Conservation (phyloP, 1,139 yeast species). For the Blastobotrys indianensis region DNA sequence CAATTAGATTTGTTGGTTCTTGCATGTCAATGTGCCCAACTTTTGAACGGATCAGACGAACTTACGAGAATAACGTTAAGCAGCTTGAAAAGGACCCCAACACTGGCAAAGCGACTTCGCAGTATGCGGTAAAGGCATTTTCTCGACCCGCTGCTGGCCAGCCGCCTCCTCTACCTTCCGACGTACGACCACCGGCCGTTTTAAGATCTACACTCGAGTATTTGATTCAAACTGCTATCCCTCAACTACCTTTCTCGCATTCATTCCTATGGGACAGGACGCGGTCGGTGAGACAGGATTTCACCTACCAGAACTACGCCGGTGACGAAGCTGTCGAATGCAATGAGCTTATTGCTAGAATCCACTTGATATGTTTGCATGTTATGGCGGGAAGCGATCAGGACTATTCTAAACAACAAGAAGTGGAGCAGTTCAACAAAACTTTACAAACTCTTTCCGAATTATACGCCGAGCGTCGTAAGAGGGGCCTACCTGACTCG, state of each 20-base stretch:
- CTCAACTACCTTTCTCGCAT: slow-evolving; percentile 74
- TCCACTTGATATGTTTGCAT: slow-evolving; percentile 78
- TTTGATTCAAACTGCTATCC: slow-evolving; percentile 57
- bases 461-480: slow-evolving; percentile 74
- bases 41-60: slow-evolving; percentile 84
- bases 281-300: slow-evolving; percentile 95
- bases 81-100: slow-evolving; percentile 59
- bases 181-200: slow-evolving; percentile 87
- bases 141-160: slow-evolving; percentile 98
- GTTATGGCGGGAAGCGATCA: slow-evolving; percentile 69
- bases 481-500: slow-evolving; percentile 53
- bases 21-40: slow-evolving; percentile 94
- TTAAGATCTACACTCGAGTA: slow-evolving; percentile 61
- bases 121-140: slow-evolving; percentile 81
- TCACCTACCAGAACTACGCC: slow-evolving; percentile 87
- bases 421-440: slow-evolving; percentile 87
- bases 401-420: slow-evolving; percentile 92
- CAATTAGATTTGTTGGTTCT: slow-evolving; percentile 80
- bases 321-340: slow-evolving; percentile 95
- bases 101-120: slow-evolving; percentile 57
- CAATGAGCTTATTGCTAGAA: slow-evolving; percentile 84
- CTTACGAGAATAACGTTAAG: slow-evolving; percentile 82
- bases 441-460: slow-evolving; percentile 85
- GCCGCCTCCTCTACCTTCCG: slow-evolving; percentile 96
- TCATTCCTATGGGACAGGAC: slow-evolving; percentile 98